phyloP scores from a whole-genome alignment of 192 early-diverging fungal genomes.

The Funneliformis mosseae region DNA sequence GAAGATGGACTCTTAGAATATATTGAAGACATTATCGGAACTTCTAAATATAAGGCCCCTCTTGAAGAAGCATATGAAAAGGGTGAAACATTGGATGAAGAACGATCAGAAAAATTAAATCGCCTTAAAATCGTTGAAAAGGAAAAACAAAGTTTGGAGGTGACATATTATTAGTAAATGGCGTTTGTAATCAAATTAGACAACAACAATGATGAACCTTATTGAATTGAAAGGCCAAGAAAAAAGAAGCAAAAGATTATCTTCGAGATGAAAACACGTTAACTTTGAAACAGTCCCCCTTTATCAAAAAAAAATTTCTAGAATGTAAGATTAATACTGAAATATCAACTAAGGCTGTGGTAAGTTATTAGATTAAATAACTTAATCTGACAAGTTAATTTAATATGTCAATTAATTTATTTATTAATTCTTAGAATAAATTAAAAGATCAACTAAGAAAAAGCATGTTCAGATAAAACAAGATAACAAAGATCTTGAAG shows the following conservation, averaged over 20 bases:
- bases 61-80: conserved; percentile 73
- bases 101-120: conserved; percentile 77
- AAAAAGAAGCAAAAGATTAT: conserved; percentile 80
- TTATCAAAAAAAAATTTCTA: conserved; percentile 73
- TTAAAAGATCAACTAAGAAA: conserved; percentile 54
- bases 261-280: conserved; percentile 82
- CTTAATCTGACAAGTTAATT: background rate
- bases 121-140: conserved; percentile 89
- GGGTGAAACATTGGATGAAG: conserved; percentile 78
- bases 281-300: conserved; percentile 69
- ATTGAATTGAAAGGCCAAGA: conserved; percentile 51
- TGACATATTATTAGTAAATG: conserved; percentile 27
- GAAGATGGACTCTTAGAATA: conserved; percentile 98
- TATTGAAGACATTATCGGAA: conserved; percentile 98
- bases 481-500: too few species aligned
- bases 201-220: background rate
- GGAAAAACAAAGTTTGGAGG: conserved; percentile 81
- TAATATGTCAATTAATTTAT: background rate
- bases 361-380: conserved; percentile 16
- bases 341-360: conserved; percentile 49
- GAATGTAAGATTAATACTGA: conserved; percentile 61
- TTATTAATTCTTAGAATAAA: conserved; percentile 44
- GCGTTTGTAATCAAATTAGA: background rate
- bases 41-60: conserved; percentile 79
- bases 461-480: conserved; percentile 44